Percentiles rank a stretch among this genome's conserved stretches.
phyloP scores from a whole-genome alignment of 164 flowering plant genomes.

The Stephania cephalantha region DNA sequence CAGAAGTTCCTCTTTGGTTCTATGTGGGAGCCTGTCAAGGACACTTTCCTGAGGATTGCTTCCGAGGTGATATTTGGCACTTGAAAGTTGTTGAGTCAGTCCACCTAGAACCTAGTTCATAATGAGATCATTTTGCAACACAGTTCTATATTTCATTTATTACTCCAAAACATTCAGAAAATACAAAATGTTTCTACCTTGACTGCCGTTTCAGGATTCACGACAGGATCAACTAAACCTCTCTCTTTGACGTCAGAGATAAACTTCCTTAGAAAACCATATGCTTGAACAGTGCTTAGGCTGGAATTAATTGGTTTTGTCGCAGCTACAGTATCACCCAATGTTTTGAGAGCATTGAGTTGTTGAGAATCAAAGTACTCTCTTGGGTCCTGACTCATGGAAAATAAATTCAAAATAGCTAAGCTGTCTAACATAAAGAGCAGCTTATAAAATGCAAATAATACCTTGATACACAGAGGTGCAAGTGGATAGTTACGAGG shows the following conservation, averaged over 20 bases:
- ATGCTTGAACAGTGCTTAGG: constrained; percentile 59
- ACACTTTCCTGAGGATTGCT: constrained; percentile 69
- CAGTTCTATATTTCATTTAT: neutral
- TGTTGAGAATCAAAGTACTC: constrained; percentile 97
- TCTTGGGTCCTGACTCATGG: constrained; percentile 72
- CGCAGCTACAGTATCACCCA: constrained; percentile 44
- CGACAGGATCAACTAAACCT: constrained; percentile 61
- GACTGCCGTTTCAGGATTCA: constrained; percentile 60
- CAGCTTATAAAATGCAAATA: constrained; percentile 12
- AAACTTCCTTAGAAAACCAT: constrained; percentile 47
- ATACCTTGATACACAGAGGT: constrained; percentile 83
- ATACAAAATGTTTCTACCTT: constrained; percentile 38
- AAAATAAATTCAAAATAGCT: constrained; percentile 6
- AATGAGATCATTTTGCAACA: neutral
- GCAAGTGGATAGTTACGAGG: constrained; percentile 68
- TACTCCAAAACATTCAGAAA: neutral
- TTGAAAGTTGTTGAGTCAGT: constrained; percentile 80
- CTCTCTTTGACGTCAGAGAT: constrained; percentile 45
- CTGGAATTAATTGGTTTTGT: constrained; percentile 34
- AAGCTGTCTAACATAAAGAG: neutral
- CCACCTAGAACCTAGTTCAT: constrained; percentile 56
- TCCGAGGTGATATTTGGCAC: constrained; percentile 59
- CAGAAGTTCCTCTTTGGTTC: constrained; percentile 67
- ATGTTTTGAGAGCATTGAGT: constrained; percentile 69
- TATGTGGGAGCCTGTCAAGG: constrained; percentile 62